Percentiles rank a stretch among this genome's conserved stretches.
Evolutionary conservation across 441 rosid species (phyloP).

Genomic region (Isatis lusitanica): DNA sequence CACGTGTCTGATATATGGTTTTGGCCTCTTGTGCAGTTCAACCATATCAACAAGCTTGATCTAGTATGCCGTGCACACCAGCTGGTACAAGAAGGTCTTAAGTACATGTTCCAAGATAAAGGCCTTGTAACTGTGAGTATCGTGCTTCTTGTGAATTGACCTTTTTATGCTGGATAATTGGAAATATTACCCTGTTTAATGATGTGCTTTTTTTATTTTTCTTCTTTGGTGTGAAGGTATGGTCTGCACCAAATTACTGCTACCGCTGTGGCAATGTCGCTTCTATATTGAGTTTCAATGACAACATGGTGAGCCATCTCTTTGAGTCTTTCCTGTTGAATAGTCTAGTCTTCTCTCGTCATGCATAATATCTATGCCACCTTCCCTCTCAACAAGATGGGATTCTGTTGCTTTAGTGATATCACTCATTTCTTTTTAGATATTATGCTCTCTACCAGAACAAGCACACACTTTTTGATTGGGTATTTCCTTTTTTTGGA

Average conservation of each 20-base stretch:
- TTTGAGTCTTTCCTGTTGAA: background rate
- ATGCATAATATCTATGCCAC: background rate
- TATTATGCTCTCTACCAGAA: background rate
- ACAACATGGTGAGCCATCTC: slow-evolving; percentile 80
- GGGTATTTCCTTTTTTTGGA: background rate
- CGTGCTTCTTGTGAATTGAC: slow-evolving; percentile 14
- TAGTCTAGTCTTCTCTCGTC: background rate
- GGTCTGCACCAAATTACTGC: slow-evolving; percentile 99
- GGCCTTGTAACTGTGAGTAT: slow-evolving; percentile 95
- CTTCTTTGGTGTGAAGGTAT: slow-evolving; percentile 62
- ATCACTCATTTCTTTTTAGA: background rate
- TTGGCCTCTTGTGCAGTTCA: slow-evolving; percentile 58
- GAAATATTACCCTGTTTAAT: slow-evolving; percentile 2
- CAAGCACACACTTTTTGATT: background rate
- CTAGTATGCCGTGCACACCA: slow-evolving; percentile 99
- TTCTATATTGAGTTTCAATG: slow-evolving; percentile 96
- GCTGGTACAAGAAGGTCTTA: slow-evolving; percentile 99
- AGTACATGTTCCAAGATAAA: slow-evolving; percentile 99
- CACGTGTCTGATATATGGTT: slow-evolving; percentile 23
- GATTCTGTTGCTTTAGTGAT: background rate
- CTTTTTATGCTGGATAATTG: background rate
- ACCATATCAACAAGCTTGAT: slow-evolving; percentile 91
- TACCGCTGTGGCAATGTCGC: slow-evolving; percentile 99
- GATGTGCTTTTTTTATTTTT: background rate
- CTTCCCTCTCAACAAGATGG: background rate